phyloP scores from a whole-genome alignment of 192 early-diverging fungal genomes.

The Allomyces macrogynus region DNA sequence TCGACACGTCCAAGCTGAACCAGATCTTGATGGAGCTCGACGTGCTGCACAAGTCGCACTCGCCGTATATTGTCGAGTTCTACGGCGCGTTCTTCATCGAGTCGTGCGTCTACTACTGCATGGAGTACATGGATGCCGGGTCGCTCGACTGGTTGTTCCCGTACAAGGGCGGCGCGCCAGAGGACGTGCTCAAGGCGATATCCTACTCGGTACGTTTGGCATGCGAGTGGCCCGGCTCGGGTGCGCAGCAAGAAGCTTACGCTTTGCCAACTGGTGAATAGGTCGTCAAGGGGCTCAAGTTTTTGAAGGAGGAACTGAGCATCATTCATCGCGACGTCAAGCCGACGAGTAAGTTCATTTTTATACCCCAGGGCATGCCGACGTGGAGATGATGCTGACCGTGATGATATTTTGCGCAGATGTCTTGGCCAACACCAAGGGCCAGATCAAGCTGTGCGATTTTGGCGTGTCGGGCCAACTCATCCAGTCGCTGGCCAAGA shows the following conservation, averaged over 20 bases:
- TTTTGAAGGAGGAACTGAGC: slow-evolving; percentile 65
- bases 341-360: slow-evolving; percentile 1
- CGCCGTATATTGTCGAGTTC: slow-evolving; percentile 88
- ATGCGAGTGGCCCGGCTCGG: too few species aligned
- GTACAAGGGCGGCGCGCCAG: slow-evolving; percentile 59
- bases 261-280: slow-evolving; percentile 8
- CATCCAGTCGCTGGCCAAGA: slow-evolving; percentile 72
- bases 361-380: background rate
- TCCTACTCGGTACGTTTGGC: slow-evolving; percentile 34
- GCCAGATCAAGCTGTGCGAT: slow-evolving; percentile 87
- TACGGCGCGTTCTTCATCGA: slow-evolving; percentile 94
- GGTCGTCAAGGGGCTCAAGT: slow-evolving; percentile 65
- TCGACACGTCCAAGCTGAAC: slow-evolving; percentile 70
- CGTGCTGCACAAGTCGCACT: slow-evolving; percentile 68
- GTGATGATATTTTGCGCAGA: slow-evolving; percentile 8
- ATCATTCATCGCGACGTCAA: slow-evolving; percentile 58
- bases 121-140: slow-evolving; percentile 97
- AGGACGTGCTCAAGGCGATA: slow-evolving; percentile 55
- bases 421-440: slow-evolving; percentile 61
- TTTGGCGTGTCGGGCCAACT: slow-evolving; percentile 90
- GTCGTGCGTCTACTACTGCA: slow-evolving; percentile 85
- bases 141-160: slow-evolving; percentile 50
- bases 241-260: background rate
- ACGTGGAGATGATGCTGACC: too few species aligned
- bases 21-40: slow-evolving; percentile 93